These are phyloP conservation scores for Fistulifera solaris DNA, from an alignment of 108 stramenopile species.

Conservation along the genomic window DNA sequence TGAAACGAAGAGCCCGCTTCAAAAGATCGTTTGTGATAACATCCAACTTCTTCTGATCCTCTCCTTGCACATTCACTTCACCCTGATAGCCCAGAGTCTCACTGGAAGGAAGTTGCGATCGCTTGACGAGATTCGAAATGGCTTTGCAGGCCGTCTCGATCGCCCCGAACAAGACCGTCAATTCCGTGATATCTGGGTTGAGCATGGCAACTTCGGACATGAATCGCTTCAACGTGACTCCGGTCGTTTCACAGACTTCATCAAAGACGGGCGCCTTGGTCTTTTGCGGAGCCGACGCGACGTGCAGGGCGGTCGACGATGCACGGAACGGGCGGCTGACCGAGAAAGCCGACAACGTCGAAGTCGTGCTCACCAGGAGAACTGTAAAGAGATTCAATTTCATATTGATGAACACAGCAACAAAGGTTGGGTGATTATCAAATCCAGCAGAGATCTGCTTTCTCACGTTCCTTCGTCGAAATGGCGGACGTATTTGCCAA, in stretches of 20 bases:
- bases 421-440: too few species aligned
- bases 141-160: conserved; percentile 82
- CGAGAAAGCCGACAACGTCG: too few species aligned
- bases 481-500: too few species aligned
- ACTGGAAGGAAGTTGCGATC: conserved; percentile 54
- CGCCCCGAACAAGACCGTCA: conserved; percentile 66
- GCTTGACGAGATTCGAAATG: conserved; percentile 51
- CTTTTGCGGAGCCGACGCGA: too few species aligned
- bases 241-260: conserved; percentile 64
- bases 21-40: conserved; percentile 93
- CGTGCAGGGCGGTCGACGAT: too few species aligned
- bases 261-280: conserved; percentile 53
- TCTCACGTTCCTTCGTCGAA: too few species aligned
- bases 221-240: conserved; percentile 57
- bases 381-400: too few species aligned
- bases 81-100: conserved; percentile 63
- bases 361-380: too few species aligned
- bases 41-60: conserved; percentile 90
- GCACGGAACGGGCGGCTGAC: too few species aligned
- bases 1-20: conserved; percentile 87
- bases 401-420: too few species aligned
- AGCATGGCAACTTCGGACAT: conserved; percentile 63
- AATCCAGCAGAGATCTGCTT: too few species aligned
- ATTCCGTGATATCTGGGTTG: conserved; percentile 55
- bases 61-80: conserved; percentile 77